These are phyloP conservation scores for Ceratopteris richardii DNA, from an alignment of 75 land plant species.

Conservation along the genomic window DNA sequence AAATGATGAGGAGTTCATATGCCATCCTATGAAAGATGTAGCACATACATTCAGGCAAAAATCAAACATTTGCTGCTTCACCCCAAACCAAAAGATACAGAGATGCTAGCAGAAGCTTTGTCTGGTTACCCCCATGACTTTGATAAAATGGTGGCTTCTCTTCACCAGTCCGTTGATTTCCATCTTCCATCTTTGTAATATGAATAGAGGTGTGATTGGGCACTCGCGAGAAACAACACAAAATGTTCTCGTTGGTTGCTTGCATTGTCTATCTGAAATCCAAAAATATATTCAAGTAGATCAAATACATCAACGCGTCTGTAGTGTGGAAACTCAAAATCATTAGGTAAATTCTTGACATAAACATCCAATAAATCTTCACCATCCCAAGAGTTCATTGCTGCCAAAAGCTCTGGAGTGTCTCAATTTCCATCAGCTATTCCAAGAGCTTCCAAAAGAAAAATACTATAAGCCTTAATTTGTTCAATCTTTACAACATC, in stretches of 20 bases:
- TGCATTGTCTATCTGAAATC: slow-evolving; percentile 98
- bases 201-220: too few relatives aligned
- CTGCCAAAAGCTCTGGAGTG: slow-evolving; percentile 83
- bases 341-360: slow-evolving; percentile 54
- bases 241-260: slow-evolving; percentile 87
- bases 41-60: too few relatives aligned
- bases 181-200: too few relatives aligned
- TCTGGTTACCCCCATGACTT: too few relatives aligned
- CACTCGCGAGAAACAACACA: slow-evolving; percentile 74
- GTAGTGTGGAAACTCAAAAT: slow-evolving; percentile 33
- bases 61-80: too few relatives aligned
- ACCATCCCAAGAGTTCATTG: slow-evolving; percentile 32
- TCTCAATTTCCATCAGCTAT: slow-evolving; percentile 48
- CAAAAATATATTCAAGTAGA: slow-evolving; percentile 77
- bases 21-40: too few relatives aligned
- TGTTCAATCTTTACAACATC: slow-evolving; percentile 86
- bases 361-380: background rate
- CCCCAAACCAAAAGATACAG: too few relatives aligned
- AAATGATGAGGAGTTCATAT: too few relatives aligned
- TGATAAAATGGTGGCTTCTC: too few relatives aligned
- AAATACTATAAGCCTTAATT: slow-evolving; percentile 67
- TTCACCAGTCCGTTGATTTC: too few relatives aligned
- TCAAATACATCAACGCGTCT: slow-evolving; percentile 78
- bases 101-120: too few relatives aligned
- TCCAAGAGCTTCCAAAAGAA: slow-evolving; percentile 79